A percentile compares a stretch with the other conserved stretches of the same genome.
Evolutionary conservation across 331 rosid genomes (phyloP).

Genomic region (Ulmus americana): DNA sequence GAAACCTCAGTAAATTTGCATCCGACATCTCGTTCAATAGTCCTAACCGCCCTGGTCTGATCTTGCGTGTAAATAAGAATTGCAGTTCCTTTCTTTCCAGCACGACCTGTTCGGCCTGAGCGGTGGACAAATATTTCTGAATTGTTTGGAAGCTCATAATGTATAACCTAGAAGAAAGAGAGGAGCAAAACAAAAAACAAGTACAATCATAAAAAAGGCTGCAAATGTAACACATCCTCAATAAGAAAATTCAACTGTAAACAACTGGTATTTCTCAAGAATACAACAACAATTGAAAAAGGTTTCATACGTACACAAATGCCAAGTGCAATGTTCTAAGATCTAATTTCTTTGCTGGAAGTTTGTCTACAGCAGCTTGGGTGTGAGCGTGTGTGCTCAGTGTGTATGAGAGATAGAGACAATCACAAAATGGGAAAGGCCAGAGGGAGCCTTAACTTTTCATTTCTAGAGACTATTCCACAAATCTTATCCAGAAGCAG

Average conservation of each 20-base stretch:
- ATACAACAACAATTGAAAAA: too few species aligned
- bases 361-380: background rate
- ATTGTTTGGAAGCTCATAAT: constrained; percentile 83
- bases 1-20: constrained; percentile 75
- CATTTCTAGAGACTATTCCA: background rate
- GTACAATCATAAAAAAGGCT: constrained; percentile 11
- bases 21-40: constrained; percentile 87
- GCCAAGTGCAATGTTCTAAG: background rate
- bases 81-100: constrained; percentile 92
- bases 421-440: background rate
- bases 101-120: constrained; percentile 97
- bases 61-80: constrained; percentile 61
- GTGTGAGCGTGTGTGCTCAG: too few species aligned
- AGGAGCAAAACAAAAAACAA: background rate
- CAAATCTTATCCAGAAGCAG: background rate
- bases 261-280: too few species aligned
- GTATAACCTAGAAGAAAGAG: constrained; percentile 53
- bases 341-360: background rate
- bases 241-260: too few species aligned
- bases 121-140: constrained; percentile 98
- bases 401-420: too few species aligned
- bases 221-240: background rate
- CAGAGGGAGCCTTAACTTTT: background rate
- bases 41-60: constrained; percentile 57
- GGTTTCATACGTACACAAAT: background rate